Evolutionary conservation across 768 basidiomycete genomes (phyloP), one percentile per base, ranked within the genome.

Genomic region (Lepiota brunneoincarnata): DNA sequence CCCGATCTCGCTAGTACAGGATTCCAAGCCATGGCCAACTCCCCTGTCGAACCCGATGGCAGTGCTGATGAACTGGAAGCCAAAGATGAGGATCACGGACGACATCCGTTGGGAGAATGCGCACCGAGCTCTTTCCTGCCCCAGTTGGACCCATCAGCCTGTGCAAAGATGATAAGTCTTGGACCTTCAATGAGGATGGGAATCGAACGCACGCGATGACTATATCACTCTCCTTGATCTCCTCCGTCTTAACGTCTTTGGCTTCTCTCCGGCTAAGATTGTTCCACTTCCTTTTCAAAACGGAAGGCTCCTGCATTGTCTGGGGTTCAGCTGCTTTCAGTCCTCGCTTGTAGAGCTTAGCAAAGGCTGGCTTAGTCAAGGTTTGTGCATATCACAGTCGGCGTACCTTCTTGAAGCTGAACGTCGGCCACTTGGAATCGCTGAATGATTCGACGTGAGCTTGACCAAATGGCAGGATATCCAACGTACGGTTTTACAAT

Each of bases 1-100:
- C 1, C 45, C 11, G 12, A 73, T 64, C 53, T 70, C 54, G 6
- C 65, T 62, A 31, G 72, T 73, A 52, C 68, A 70, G 43, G 72
- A 74, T 39, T 70, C 65, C 46, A 73, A 47, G 18, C 66, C 61
- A 21, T 65, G 58, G 6, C 72, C 67, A 37, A 68, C 66, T 31
- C 67, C 63, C 35, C 67, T 60, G 45, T 55, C 40, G 1, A 65
- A 65, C 0, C 68, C 71, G n/a, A 69, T 68, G 15, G 64, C 67
- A 4, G 55, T 46, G 57, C 74, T 73, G 58, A 73, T 67, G 58
- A 73, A 72, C 72, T 73, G 34, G 18, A 42, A 48, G 2, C 49
- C 3, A 12, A 17, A 38, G 10, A 47, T 39, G 21, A 43, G 31
- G 11, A 6, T 2, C n/a, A 55, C 7, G 15, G 35, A 40, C 24